These are phyloP conservation scores for Lichtheimia corymbifera DNA, from an alignment of 371 early-diverging fungal genomes.

Conservation along the genomic window DNA sequence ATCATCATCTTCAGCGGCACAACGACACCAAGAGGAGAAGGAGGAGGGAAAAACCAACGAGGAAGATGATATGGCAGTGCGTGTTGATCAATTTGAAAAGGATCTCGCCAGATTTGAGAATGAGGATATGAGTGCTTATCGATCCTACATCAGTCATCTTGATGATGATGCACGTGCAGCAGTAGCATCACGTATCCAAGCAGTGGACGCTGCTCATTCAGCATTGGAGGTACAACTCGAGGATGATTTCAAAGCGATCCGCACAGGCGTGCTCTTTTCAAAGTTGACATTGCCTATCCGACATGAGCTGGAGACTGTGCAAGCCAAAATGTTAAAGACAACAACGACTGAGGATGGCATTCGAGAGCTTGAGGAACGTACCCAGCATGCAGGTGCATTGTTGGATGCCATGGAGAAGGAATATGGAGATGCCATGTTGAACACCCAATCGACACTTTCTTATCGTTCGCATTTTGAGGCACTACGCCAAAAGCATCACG, in stretches of 20 bases:
- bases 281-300: slow-evolving; percentile 29
- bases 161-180: slow-evolving; percentile 13
- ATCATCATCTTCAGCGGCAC: slow-evolving; percentile 3
- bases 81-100: slow-evolving; percentile 12
- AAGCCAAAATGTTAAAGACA: slow-evolving; percentile 48
- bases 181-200: slow-evolving; percentile 21
- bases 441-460: neutral
- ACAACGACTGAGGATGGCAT: slow-evolving; percentile 39
- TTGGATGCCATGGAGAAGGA: slow-evolving; percentile 15
- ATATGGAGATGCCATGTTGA: slow-evolving; percentile 6
- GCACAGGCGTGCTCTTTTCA: slow-evolving; percentile 9
- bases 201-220: slow-evolving; percentile 30
- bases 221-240: slow-evolving; percentile 23
- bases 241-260: slow-evolving; percentile 18
- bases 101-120: slow-evolving; percentile 8
- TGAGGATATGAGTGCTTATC: slow-evolving; percentile 13
- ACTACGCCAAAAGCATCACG: slow-evolving; percentile 31
- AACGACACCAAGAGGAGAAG: neutral
- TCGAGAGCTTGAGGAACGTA: slow-evolving; percentile 35
- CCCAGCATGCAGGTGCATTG: slow-evolving; percentile 17
- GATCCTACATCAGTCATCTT: slow-evolving; percentile 10
- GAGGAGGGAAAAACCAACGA: neutral
- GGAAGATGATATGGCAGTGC: slow-evolving; percentile 12
- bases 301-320: slow-evolving; percentile 50
- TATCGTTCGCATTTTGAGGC: slow-evolving; percentile 14